A percentile compares a stretch with the other conserved stretches of the same genome.
These are phyloP conservation scores for Eucommia ulmoides DNA, from an alignment of 257 asterid species.

Conservation along the genomic window DNA sequence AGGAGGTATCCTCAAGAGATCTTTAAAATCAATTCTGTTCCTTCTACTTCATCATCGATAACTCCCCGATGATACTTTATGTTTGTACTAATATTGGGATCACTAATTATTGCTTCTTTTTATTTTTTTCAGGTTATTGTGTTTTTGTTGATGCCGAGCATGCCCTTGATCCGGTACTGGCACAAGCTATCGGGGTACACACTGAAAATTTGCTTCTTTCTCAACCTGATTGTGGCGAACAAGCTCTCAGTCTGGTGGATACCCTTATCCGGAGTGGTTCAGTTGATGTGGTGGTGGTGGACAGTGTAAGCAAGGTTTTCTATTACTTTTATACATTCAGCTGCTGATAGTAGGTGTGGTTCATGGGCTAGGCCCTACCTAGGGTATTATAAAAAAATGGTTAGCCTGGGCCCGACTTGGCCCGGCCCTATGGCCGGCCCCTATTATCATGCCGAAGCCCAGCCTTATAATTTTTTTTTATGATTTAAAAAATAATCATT, in stretches of 20 bases:
- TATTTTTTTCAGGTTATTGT: conserved; percentile 48
- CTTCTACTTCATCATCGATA: no score
- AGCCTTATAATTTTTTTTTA: no score
- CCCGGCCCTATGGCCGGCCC: no score
- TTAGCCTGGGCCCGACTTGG: no score
- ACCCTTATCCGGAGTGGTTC: conserved; percentile 97
- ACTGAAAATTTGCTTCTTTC: conserved; percentile 75
- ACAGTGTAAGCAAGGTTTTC: conserved; percentile 58
- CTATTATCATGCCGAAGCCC: no score
- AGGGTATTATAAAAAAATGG: no score
- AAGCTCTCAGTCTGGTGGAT: conserved; percentile 96
- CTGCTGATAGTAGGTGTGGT: no score
- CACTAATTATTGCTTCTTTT: conserved; percentile 9
- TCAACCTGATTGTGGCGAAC: conserved; percentile 98
- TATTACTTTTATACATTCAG: no score
- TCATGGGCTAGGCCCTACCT: no score
- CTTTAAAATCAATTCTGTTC: background rate
- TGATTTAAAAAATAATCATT: no score
- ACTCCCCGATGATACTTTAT: no score
- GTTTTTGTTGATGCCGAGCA: conserved; percentile 98
- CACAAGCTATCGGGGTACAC: conserved; percentile 85
- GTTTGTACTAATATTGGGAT: conserved; percentile 1
- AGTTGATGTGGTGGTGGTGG: conserved; percentile 95
- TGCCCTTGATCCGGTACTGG: conserved; percentile 89
- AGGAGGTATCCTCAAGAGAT: conserved; percentile 40